phyloP scores from a whole-genome alignment of 2,329 filamentous ascomycete species.

The Sarocladium oryzae region DNA sequence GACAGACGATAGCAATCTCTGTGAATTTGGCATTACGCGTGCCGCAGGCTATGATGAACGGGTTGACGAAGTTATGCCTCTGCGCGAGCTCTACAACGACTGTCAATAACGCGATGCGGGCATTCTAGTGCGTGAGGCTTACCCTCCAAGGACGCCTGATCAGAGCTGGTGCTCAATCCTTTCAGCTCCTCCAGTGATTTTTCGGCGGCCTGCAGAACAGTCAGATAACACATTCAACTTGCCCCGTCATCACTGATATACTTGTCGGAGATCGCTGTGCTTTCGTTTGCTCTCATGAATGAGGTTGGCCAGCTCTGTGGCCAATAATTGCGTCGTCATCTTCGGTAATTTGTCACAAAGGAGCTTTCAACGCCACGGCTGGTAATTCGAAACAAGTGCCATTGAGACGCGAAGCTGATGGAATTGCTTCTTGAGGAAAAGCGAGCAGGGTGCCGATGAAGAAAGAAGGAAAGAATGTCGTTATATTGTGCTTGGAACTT shows the following conservation, averaged over 20 bases:
- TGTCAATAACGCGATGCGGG: constrained; percentile 18
- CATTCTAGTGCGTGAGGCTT: constrained; percentile 25
- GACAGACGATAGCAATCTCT: constrained; percentile 76
- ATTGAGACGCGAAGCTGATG: constrained; percentile 15
- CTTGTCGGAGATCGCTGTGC: constrained; percentile 81
- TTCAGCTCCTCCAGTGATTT: constrained; percentile 89
- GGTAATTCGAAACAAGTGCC: not conserved
- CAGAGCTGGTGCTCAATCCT: constrained; percentile 27
- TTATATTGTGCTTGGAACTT: not conserved
- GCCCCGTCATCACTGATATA: constrained; percentile 27
- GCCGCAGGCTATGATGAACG: constrained; percentile 87
- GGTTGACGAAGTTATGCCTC: constrained; percentile 78
- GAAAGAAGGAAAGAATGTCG: not conserved
- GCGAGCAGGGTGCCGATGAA: too few species aligned
- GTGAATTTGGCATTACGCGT: constrained; percentile 90
- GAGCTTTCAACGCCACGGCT: not conserved
- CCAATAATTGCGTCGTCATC: constrained; percentile 89
- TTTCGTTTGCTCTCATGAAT: constrained; percentile 95
- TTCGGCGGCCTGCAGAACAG: constrained; percentile 65
- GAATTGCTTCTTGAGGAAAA: not conserved
- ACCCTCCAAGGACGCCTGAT: constrained; percentile 20
- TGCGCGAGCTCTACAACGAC: constrained; percentile 67
- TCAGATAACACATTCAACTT: not conserved
- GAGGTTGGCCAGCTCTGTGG: constrained; percentile 81
- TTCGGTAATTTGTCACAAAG: constrained; percentile 26